phyloP scores from a whole-genome alignment of 2,329 filamentous ascomycete species.

The Colletotrichum sp. region DNA sequence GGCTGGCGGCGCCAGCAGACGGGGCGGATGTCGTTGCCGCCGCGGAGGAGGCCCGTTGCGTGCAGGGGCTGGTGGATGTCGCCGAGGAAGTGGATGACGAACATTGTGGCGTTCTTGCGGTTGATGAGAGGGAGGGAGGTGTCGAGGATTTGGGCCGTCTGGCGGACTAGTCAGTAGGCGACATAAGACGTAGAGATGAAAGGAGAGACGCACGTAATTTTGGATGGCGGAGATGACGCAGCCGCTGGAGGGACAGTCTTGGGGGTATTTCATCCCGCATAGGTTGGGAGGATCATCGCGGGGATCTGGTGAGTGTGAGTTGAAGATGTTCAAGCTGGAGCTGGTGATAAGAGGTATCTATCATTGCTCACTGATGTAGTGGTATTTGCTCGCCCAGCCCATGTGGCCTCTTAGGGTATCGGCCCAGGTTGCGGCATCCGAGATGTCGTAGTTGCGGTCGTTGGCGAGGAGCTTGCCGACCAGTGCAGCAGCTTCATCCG shows the following conservation, averaged over 20 bases:
- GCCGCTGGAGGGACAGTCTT: constrained; percentile 20
- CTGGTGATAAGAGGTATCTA: not conserved
- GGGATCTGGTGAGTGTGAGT: not conserved
- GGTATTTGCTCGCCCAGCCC: constrained; percentile 23
- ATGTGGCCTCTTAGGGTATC: constrained; percentile 21
- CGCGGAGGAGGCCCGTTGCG: constrained; percentile 20
- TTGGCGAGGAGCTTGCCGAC: constrained; percentile 21
- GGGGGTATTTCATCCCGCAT: constrained; percentile 21
- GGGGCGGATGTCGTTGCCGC: constrained; percentile 23
- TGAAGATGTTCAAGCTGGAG: not conserved
- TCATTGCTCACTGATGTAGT: constrained; percentile 18
- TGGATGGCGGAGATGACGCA: constrained; percentile 22
- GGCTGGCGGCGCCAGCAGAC: constrained; percentile 20
- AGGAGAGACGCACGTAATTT: constrained; percentile 7
- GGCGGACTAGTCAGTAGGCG: not conserved
- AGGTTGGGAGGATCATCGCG: constrained; percentile 18
- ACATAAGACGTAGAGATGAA: not conserved
- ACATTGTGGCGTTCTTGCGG: constrained; percentile 23
- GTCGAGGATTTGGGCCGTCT: constrained; percentile 19
- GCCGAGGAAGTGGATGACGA: constrained; percentile 24
- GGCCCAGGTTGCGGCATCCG: constrained; percentile 21
- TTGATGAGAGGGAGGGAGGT: constrained; percentile 30
- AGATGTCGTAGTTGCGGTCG: constrained; percentile 22
- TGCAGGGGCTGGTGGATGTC: constrained; percentile 23
- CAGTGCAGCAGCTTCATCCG: constrained; percentile 9